Percentiles rank a stretch among this genome's conserved stretches.
phyloP scores from a whole-genome alignment of 495 filamentous ascomycete genomes.

The Parmelia sp. region DNA sequence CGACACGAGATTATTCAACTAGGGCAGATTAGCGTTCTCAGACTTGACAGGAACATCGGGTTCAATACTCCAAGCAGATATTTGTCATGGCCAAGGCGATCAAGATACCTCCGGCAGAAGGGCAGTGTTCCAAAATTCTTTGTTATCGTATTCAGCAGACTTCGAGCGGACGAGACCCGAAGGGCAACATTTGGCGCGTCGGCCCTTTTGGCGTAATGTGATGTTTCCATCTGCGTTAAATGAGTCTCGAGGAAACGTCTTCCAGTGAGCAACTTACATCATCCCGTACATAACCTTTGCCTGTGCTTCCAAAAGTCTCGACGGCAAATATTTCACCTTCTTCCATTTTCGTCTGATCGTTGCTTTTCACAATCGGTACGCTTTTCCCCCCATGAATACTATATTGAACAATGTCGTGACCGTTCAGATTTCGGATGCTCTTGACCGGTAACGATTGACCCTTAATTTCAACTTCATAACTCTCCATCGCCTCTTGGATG shows the following conservation, averaged over 20 bases:
- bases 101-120: conserved; percentile 57
- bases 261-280: conserved; percentile 32
- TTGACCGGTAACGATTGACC: conserved; percentile 54
- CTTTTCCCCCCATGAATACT: conserved; percentile 56
- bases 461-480: conserved; percentile 55
- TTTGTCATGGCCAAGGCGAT: conserved; percentile 54
- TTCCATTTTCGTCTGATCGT: conserved; percentile 58
- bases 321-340: conserved; percentile 61
- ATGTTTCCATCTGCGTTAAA: conserved; percentile 41
- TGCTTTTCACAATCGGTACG: conserved; percentile 55
- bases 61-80: conserved; percentile 51
- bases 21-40: conserved; percentile 9
- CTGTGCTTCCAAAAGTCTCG: conserved; percentile 60
- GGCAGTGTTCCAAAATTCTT: conserved; percentile 60
- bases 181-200: conserved; percentile 47
- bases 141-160: conserved; percentile 52
- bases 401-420: conserved; percentile 55
- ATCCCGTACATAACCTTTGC: conserved; percentile 42
- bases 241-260: conserved; percentile 19
- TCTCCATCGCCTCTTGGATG: conserved; percentile 64
- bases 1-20: conserved; percentile 48
- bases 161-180: conserved; percentile 51
- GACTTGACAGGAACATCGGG: neutral
- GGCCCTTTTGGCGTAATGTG: conserved; percentile 48
- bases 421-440: conserved; percentile 50